These are phyloP conservation scores for Gigaspora rosea DNA, from an alignment of 192 early-diverging fungal species.

Conservation along the genomic window DNA sequence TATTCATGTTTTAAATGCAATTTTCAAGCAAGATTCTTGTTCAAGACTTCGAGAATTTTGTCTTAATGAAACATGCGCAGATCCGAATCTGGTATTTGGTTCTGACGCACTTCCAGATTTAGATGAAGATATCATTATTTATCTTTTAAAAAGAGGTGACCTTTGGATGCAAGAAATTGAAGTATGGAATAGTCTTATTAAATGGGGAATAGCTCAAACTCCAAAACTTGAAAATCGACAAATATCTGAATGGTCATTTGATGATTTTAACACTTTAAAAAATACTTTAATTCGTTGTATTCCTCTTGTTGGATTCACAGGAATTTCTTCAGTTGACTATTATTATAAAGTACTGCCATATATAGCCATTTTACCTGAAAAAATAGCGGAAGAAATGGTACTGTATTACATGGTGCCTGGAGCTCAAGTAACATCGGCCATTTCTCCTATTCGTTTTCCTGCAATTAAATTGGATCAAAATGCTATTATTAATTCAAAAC, in stretches of 20 bases:
- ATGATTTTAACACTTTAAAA: background rate
- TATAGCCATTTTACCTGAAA: background rate
- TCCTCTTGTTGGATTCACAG: background rate
- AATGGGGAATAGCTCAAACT: background rate
- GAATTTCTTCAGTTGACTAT: background rate
- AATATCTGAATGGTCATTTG: background rate
- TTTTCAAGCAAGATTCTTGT: background rate
- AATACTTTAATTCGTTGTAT: background rate
- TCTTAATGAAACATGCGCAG: background rate
- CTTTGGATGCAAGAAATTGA: background rate
- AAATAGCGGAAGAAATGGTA: background rate
- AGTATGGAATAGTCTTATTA: background rate
- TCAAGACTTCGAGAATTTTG: constrained; percentile 20
- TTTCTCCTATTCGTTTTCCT: background rate
- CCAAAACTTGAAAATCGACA: background rate
- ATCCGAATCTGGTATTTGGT: constrained; percentile 13
- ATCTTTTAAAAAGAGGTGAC: constrained; percentile 9
- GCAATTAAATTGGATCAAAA: background rate
- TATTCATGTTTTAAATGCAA: background rate
- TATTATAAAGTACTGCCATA: background rate
- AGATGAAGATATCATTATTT: constrained; percentile 8
- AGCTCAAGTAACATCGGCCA: background rate
- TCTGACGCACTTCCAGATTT: background rate
- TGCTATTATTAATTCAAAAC: background rate
- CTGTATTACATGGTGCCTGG: background rate